phyloP scores from a whole-genome alignment of 2,329 filamentous ascomycete species.

The Nothophoma quercina region DNA sequence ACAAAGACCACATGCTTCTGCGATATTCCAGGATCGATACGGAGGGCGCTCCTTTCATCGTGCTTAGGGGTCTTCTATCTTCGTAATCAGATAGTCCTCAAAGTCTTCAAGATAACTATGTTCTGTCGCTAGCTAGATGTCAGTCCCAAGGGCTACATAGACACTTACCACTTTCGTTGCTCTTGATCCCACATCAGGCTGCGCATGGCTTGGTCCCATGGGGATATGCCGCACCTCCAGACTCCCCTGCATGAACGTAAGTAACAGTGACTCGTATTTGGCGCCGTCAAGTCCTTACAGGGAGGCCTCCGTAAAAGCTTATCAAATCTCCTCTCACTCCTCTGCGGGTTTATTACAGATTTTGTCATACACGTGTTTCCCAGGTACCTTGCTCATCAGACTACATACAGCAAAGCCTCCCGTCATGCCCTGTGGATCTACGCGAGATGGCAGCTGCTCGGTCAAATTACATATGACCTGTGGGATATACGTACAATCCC shows the following conservation, averaged over 20 bases:
- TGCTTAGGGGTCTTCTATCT: too few species aligned
- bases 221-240: neutral
- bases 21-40: too few species aligned
- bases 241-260: neutral
- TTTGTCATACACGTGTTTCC: neutral
- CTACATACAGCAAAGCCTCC: neutral
- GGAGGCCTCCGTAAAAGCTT: neutral
- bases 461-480: neutral
- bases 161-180: slow-evolving; percentile 1
- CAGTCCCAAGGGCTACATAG: too few species aligned
- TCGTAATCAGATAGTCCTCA: neutral
- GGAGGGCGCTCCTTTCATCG: too few species aligned
- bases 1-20: too few species aligned
- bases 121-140: too few species aligned
- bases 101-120: slow-evolving; percentile 4
- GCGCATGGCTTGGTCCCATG: neutral
- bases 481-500: neutral
- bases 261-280: neutral
- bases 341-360: neutral
- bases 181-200: slow-evolving; percentile 8
- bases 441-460: neutral
- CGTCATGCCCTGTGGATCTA: neutral
- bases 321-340: neutral
- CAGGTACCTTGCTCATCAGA: slow-evolving; percentile 1
- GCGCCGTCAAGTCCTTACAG: neutral